Evolutionary conservation across 1,139 yeast genomes (phyloP).

Genomic region (Candida sp.): DNA sequence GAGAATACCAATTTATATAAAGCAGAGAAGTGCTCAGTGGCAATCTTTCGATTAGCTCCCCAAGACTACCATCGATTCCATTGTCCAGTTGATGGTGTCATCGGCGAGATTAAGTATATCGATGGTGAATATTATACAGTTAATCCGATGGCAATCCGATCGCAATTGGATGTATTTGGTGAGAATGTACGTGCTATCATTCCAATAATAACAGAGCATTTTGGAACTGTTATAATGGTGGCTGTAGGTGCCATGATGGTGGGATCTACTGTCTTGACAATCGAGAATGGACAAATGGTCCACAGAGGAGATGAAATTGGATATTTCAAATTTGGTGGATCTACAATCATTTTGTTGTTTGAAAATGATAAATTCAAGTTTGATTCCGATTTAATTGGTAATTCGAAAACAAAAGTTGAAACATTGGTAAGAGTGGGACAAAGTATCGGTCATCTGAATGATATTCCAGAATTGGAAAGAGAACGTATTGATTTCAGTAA

Average conservation of each 20-base stretch:
- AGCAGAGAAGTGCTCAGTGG: conserved; percentile 54
- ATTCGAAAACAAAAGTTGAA: conserved; percentile 70
- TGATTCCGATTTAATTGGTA: conserved; percentile 70
- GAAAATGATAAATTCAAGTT: conserved; percentile 39
- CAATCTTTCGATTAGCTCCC: conserved; percentile 87
- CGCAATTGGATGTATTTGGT: conserved; percentile 87
- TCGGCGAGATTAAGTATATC: conserved; percentile 65
- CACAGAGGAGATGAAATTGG: conserved; percentile 83
- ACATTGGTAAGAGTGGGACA: conserved; percentile 88
- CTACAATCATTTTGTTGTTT: conserved; percentile 67
- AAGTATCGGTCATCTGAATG: conserved; percentile 78
- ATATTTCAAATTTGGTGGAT: conserved; percentile 94
- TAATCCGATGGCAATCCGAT: conserved; percentile 94
- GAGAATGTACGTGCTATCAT: conserved; percentile 80
- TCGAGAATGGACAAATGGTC: conserved; percentile 56
- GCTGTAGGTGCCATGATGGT: conserved; percentile 99
- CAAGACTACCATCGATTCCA: conserved; percentile 97
- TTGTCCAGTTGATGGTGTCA: conserved; percentile 72
- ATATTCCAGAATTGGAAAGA: conserved; percentile 47
- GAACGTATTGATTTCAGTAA: conserved; percentile 42
- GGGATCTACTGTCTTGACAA: conserved; percentile 79
- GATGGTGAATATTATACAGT: conserved; percentile 95
- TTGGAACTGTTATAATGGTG: conserved; percentile 75
- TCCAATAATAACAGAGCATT: conserved; percentile 68
- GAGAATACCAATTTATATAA: conserved; percentile 39